Base-by-base conservation (phyloP, 2,329 filamentous ascomycete genomes). In the Anisogramma anomala region DNA sequence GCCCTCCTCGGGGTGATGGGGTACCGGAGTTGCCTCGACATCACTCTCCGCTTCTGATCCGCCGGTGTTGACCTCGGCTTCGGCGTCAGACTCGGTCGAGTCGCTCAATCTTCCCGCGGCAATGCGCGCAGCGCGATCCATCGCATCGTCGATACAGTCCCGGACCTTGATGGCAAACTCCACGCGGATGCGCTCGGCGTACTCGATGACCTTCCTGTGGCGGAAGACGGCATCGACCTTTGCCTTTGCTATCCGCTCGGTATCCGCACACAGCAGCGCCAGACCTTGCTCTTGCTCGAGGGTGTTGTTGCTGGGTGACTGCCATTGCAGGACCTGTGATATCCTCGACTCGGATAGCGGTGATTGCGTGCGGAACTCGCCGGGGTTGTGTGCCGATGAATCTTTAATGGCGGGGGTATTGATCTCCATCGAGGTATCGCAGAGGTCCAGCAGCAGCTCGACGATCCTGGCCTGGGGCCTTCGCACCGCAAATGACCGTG, bases 341-440 rank as follows among this genome's bases (percentile, higher is more conserved):
- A 96, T 93, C 23, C 89, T 80, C 32, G 85, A 91, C 58, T 98
- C 91, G 0, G 93, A 98, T 55, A 95, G 85, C 0, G 91, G 91
- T 4, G 91, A 98, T 56, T 95, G 84, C 0, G 89, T 94, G 34
- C 89, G 79, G 48, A 96, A 79, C 48, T 94, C 87, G 36, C 83
- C 81, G 6, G 74, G 70, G 34, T 70, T 59, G 49, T 81, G 75
- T 2, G 75, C 69, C 7, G 79, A 74, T 3, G 77, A 71, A 50
- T 96, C 89, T 55, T 94, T 96, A 62, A 98, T 83, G 5, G 88
- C 82, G 5, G 91, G 89, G 3, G 85, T 88, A 62, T 82, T 96
- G 55, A 98, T 89, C 59, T 98, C 93, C 34, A 95, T 72, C 4
- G 91, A 82, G 1, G 91, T 98, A 58, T 98, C 91, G 56, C 91